phyloP scores from a whole-genome alignment of 2,329 filamentous ascomycete genomes.

The Pezicula carpinea region DNA sequence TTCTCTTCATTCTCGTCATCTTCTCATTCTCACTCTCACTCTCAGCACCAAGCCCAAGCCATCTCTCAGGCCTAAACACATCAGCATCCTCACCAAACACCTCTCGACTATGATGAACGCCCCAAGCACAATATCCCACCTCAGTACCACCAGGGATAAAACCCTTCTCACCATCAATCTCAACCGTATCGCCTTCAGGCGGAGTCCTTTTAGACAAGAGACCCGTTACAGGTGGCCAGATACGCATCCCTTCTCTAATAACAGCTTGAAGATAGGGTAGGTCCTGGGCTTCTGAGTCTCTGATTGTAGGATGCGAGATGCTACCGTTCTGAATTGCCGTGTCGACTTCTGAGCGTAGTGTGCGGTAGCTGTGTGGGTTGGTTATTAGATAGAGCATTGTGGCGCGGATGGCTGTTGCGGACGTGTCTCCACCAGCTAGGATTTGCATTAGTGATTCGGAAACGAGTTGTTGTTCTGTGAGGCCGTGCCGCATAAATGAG shows the following conservation, averaged over 20 bases:
- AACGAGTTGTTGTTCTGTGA: conserved; percentile 6
- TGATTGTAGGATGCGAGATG: not conserved
- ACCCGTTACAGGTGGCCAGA: conserved; percentile 29
- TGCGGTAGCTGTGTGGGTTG: conserved; percentile 39
- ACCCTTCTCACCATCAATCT: not conserved
- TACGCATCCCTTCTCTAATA: conserved; percentile 43
- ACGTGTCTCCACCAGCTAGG: conserved; percentile 52
- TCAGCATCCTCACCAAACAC: conserved; percentile 33
- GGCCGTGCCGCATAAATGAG: conserved; percentile 41
- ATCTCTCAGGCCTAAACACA: conserved; percentile 42
- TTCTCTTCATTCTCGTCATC: conserved; percentile 32
- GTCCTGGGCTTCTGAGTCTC: conserved; percentile 2
- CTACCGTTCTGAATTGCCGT: not conserved
- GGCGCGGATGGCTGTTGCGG: conserved; percentile 47
- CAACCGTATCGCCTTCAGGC: conserved; percentile 4
- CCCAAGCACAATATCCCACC: conserved; percentile 23
- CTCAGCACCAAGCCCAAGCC: conserved; percentile 33
- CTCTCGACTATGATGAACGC: conserved; percentile 28
- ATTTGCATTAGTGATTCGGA: conserved; percentile 18
- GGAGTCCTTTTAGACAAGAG: conserved; percentile 8
- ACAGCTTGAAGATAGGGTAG: conserved; percentile 29
- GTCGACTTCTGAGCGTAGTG: conserved; percentile 40
- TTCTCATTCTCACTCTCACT: not conserved
- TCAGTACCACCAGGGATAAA: conserved; percentile 6
- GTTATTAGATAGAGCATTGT: conserved; percentile 47